Percentiles rank a stretch among this genome's conserved stretches.
phyloP scores from a whole-genome alignment of 371 early-diverging fungal genomes.

The Capillidium rhysosporum region DNA sequence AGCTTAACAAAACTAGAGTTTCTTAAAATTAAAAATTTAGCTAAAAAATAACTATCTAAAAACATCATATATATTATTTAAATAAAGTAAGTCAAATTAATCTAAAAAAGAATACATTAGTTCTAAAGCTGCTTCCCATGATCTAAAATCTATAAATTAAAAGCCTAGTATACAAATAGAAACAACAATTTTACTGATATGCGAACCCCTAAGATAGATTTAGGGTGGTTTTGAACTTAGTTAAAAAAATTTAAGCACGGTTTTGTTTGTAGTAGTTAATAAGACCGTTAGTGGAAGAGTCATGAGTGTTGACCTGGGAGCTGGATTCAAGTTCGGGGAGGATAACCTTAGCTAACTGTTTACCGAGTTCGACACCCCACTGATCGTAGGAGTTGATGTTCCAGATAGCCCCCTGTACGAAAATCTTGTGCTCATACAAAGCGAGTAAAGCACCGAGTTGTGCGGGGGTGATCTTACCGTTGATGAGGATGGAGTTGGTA shows the following conservation, averaged over 20 bases:
- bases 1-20: no score
- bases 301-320: slow-evolving; percentile 45
- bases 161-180: no score
- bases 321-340: slow-evolving; percentile 54
- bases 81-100: no score
- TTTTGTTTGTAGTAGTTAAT: slow-evolving; percentile 67
- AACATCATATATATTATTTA: no score
- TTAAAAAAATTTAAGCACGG: slow-evolving; percentile 20
- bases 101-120: no score
- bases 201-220: no score
- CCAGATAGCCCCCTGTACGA: slow-evolving; percentile 96
- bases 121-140: no score
- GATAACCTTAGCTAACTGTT: slow-evolving; percentile 94
- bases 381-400: slow-evolving; percentile 94
- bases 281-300: slow-evolving; percentile 80
- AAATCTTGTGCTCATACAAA: slow-evolving; percentile 99
- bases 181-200: no score
- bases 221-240: no score
- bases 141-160: no score
- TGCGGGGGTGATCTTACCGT: slow-evolving; percentile 76
- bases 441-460: slow-evolving; percentile 90
- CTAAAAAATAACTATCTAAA: no score
- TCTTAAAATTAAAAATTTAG: no score
- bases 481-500: slow-evolving; percentile 87
- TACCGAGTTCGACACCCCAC: slow-evolving; percentile 99